phyloP scores from a whole-genome alignment of 192 early-diverging fungal species.

The Podila verticillata region DNA sequence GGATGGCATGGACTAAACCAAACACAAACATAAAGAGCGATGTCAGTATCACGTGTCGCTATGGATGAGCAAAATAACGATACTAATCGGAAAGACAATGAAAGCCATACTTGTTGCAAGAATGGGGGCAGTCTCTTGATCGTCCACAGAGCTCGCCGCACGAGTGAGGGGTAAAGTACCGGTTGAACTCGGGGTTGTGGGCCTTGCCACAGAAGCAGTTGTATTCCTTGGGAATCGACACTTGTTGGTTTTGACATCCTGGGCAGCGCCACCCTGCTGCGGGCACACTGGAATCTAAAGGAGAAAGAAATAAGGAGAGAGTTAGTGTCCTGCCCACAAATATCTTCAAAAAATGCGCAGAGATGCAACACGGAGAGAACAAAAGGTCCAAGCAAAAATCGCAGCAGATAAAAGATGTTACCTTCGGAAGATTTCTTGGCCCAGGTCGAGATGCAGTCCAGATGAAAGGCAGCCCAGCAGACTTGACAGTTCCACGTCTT shows the following conservation, averaged over 20 bases:
- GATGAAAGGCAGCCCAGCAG: constrained; percentile 93
- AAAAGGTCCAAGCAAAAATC: not conserved
- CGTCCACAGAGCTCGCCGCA: constrained; percentile 85
- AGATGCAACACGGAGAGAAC: not conserved
- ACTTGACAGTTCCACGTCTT: constrained; percentile 85
- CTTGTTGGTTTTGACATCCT: constrained; percentile 83
- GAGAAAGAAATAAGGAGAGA: constrained; percentile 1
- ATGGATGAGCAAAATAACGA: not conserved
- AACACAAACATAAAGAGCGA: not conserved
- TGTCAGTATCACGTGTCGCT: no score
- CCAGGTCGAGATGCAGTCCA: constrained; percentile 87
- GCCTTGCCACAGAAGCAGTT: constrained; percentile 88
- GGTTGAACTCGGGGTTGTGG: constrained; percentile 71
- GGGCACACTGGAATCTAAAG: constrained; percentile 46
- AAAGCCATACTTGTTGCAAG: constrained; percentile 77
- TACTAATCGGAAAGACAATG: not conserved
- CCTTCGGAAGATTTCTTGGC: constrained; percentile 70
- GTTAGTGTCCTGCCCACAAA: not conserved
- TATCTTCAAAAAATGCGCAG: not conserved
- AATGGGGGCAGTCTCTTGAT: constrained; percentile 75
- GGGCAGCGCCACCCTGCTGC: constrained; percentile 85
- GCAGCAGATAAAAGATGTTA: constrained; percentile 18
- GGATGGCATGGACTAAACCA: constrained; percentile 84
- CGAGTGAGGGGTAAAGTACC: constrained; percentile 81
- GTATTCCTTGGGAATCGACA: constrained; percentile 77